phyloP scores from a whole-genome alignment of 441 rosid species.

The Pelargonium australe region DNA sequence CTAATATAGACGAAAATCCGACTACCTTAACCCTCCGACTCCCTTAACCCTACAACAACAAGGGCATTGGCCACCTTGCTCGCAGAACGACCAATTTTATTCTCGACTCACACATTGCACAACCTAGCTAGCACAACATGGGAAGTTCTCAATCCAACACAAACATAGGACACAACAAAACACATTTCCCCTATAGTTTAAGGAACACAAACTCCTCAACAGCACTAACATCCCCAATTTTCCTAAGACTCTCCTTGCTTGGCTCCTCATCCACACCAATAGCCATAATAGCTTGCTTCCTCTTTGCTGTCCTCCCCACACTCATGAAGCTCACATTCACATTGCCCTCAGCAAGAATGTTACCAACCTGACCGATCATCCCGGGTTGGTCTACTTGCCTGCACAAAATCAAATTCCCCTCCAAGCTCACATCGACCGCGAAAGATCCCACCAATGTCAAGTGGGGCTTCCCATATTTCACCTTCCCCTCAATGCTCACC shows the following conservation, averaged over 20 bases:
- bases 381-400: constrained; percentile 96
- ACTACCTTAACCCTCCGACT: too few relatives aligned
- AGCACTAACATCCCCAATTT: constrained; percentile 69
- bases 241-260: constrained; percentile 44
- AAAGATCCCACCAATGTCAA: constrained; percentile 77
- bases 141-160: neutral
- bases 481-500: constrained; percentile 59
- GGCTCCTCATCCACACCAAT: constrained; percentile 92
- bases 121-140: too few relatives aligned
- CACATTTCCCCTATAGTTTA: constrained; percentile 39
- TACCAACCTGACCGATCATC: constrained; percentile 86
- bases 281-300: constrained; percentile 91
- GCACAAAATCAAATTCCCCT: constrained; percentile 84
- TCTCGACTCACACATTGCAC: too few relatives aligned
- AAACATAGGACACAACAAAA: too few relatives aligned
- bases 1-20: too few relatives aligned
- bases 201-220: constrained; percentile 85
- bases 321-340: constrained; percentile 93
- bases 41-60: too few relatives aligned
- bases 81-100: too few relatives aligned
- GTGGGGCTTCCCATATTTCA: constrained; percentile 79
- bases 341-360: constrained; percentile 65
- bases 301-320: constrained; percentile 78
- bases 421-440: constrained; percentile 85
- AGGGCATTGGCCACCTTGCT: too few relatives aligned